Evolutionary conservation across 2,329 filamentous ascomycete species (phyloP).

Genomic region (Epichloe gansuensis): DNA sequence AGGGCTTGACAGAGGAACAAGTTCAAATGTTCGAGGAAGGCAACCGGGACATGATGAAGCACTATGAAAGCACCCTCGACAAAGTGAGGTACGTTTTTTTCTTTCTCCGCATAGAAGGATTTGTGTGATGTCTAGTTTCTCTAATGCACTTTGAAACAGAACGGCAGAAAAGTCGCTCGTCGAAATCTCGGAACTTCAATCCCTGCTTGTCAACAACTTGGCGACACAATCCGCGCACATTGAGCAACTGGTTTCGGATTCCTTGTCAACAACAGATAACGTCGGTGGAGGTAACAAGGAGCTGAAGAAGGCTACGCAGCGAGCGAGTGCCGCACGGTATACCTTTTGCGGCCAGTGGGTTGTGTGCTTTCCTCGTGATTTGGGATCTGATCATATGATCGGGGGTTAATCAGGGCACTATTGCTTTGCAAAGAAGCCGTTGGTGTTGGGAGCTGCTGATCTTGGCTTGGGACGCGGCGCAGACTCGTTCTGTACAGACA

Average conservation of each 20-base stretch:
- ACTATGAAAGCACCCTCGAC: slow-evolving; percentile 87
- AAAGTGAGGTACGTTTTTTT: slow-evolving; percentile 69
- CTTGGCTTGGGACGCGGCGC: neutral
- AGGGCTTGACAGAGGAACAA: slow-evolving; percentile 68
- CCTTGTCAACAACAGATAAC: slow-evolving; percentile 70
- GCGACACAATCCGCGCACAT: slow-evolving; percentile 80
- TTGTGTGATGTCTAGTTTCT: neutral
- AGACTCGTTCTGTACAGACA: neutral
- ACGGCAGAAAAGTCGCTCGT: slow-evolving; percentile 80
- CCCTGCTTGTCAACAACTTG: slow-evolving; percentile 75
- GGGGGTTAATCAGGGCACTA: too few species aligned
- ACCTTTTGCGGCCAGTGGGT: slow-evolving; percentile 69
- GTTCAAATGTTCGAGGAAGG: slow-evolving; percentile 87
- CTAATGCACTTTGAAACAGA: slow-evolving; percentile 29
- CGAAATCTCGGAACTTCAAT: slow-evolving; percentile 88
- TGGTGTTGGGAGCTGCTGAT: neutral
- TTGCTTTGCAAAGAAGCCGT: neutral
- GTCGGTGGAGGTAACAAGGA: slow-evolving; percentile 83
- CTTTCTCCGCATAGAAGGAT: neutral
- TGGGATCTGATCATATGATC: slow-evolving; percentile 59
- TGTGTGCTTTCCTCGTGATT: slow-evolving; percentile 62
- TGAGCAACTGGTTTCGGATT: slow-evolving; percentile 76
- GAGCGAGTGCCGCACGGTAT: slow-evolving; percentile 59
- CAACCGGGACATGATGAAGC: slow-evolving; percentile 83
- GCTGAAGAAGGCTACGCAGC: slow-evolving; percentile 68